These are phyloP conservation scores for Conticribra weissflogii DNA, from an alignment of 108 stramenopile genomes.

Conservation along the genomic window DNA sequence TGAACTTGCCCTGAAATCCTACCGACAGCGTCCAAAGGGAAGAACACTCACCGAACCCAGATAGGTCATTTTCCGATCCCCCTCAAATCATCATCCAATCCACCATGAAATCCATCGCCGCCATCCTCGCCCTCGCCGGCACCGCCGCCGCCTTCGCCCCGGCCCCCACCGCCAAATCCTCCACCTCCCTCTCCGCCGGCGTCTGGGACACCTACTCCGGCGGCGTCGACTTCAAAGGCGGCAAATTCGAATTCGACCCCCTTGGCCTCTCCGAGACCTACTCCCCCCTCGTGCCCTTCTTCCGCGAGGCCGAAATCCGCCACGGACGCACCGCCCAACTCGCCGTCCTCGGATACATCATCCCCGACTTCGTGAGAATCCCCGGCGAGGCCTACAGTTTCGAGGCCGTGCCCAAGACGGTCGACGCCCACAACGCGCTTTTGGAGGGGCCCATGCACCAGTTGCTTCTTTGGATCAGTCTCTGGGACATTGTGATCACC, in stretches of 20 bases:
- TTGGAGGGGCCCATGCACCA: slow-evolving; percentile 76
- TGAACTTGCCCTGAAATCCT: too few relatives aligned
- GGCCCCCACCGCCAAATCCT: slow-evolving; percentile 3
- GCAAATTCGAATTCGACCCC: slow-evolving; percentile 63
- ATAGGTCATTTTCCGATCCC: background rate
- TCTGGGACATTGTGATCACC: slow-evolving; percentile 62
- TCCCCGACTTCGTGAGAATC: slow-evolving; percentile 84
- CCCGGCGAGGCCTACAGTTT: slow-evolving; percentile 87
- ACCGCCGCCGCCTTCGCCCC: slow-evolving; percentile 19
- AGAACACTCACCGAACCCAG: background rate
- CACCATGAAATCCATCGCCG: slow-evolving; percentile 36
- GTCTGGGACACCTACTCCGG: slow-evolving; percentile 17
- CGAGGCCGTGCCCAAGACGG: slow-evolving; percentile 79
- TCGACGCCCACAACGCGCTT: slow-evolving; percentile 85
- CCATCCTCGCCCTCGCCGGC: slow-evolving; percentile 26
- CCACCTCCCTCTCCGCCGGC: slow-evolving; percentile 10
- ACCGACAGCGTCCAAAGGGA: too few relatives aligned
- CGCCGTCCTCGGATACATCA: slow-evolving; percentile 84
- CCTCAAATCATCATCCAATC: background rate
- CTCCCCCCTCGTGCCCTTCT: slow-evolving; percentile 50
- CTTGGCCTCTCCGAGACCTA: slow-evolving; percentile 71
- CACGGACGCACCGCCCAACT: slow-evolving; percentile 91
- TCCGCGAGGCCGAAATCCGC: slow-evolving; percentile 86
- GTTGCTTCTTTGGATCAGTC: slow-evolving; percentile 75
- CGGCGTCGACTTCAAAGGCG: slow-evolving; percentile 35